These are phyloP conservation scores for Aspergillus sp. DNA, from an alignment of 2,329 filamentous ascomycete species.

Conservation along the genomic window DNA sequence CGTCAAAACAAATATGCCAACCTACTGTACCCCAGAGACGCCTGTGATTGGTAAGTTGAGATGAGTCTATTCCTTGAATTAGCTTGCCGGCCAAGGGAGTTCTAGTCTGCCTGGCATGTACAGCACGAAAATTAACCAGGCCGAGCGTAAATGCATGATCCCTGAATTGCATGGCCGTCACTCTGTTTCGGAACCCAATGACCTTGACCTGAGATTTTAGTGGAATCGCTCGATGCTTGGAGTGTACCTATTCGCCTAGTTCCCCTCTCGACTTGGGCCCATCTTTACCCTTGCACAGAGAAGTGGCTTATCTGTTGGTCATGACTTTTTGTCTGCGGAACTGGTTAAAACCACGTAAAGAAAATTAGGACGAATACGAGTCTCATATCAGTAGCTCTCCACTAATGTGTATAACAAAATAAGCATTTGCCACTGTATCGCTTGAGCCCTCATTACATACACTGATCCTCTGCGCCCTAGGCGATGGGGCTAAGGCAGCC, in stretches of 20 bases:
- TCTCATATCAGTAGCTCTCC: background rate
- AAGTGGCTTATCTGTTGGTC: background rate
- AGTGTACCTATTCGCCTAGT: background rate
- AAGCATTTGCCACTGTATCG: background rate
- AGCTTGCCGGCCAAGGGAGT: background rate
- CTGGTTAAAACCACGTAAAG: background rate
- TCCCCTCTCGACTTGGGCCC: background rate
- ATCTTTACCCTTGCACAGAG: background rate
- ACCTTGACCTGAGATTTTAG: background rate
- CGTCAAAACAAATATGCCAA: background rate
- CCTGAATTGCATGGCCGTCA: background rate
- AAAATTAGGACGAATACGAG: background rate
- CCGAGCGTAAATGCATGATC: slow-evolving; percentile 3
- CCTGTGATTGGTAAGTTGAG: background rate
- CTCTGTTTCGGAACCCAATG: slow-evolving; percentile 1
- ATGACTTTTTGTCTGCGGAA: too few species aligned
- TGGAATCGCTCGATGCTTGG: background rate
- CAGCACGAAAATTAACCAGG: background rate
- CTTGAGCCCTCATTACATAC: background rate
- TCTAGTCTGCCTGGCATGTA: background rate
- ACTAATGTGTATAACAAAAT: background rate
- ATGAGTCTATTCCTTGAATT: background rate
- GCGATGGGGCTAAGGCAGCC: slow-evolving; percentile 3
- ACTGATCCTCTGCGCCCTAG: background rate
- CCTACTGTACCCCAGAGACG: background rate